These are phyloP conservation scores for Triangularia verruculosa DNA, from an alignment of 2,329 filamentous ascomycete genomes.

Conservation along the genomic window DNA sequence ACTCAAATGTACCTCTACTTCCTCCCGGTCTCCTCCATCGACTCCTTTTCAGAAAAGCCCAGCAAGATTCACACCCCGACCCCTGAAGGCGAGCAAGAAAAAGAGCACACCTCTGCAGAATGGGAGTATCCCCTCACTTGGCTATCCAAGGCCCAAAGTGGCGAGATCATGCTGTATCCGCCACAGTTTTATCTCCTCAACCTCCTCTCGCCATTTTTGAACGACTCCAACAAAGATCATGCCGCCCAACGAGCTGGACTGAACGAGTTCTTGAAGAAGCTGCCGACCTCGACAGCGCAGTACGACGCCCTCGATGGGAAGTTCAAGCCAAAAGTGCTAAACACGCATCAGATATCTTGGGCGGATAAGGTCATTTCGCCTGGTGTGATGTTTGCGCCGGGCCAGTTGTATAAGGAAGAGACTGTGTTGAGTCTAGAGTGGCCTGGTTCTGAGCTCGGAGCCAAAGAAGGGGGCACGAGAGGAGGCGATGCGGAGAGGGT, in stretches of 20 bases:
- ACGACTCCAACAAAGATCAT: constrained; percentile 33
- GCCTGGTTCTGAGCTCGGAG: constrained; percentile 53
- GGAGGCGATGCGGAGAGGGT: constrained; percentile 59
- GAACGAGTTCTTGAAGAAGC: constrained; percentile 48
- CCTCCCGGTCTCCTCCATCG: constrained; percentile 56
- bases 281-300: constrained; percentile 40
- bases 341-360: constrained; percentile 51
- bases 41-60: constrained; percentile 41
- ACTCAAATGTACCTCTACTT: constrained; percentile 98
- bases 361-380: constrained; percentile 62
- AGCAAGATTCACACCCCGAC: constrained; percentile 56
- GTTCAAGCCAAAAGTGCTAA: constrained; percentile 30
- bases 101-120: constrained; percentile 64
- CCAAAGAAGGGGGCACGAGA: constrained; percentile 38
- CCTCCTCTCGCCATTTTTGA: constrained; percentile 42
- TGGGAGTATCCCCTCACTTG: constrained; percentile 72
- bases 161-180: constrained; percentile 80
- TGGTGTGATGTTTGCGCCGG: constrained; percentile 41
- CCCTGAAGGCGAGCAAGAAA: constrained; percentile 64
- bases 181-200: constrained; percentile 77
- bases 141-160: constrained; percentile 60
- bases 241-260: constrained; percentile 51
- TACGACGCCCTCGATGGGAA: not conserved
- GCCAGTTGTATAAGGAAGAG: constrained; percentile 38
- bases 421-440: constrained; percentile 55